A percentile compares a stretch with the other conserved stretches of the same genome.
Evolutionary conservation across 352 stramenopile genomes (phyloP).

Genomic region (Phytophthora cajani): DNA sequence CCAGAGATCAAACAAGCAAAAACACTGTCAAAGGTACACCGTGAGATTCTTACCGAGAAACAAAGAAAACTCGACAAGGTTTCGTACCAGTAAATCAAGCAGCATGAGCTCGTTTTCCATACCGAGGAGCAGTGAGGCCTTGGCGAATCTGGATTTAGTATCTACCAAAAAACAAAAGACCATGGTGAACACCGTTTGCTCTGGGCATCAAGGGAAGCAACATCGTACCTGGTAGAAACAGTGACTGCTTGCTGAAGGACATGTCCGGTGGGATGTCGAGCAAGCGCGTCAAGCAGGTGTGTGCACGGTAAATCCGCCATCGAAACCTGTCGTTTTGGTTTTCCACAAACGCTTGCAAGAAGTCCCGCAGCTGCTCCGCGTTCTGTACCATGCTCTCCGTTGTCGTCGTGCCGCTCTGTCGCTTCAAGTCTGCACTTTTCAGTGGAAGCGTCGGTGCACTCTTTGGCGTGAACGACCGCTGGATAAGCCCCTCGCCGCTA

Average conservation of each 20-base stretch:
- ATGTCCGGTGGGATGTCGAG: constrained; percentile 81
- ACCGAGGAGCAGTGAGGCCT: constrained; percentile 70
- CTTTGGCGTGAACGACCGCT: constrained; percentile 42
- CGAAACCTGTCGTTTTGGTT: constrained; percentile 81
- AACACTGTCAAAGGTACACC: constrained; percentile 52
- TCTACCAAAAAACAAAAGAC: constrained; percentile 36
- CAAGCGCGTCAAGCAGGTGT: constrained; percentile 72
- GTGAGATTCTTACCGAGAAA: constrained; percentile 11
- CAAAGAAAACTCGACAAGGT: background rate
- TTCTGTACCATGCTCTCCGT: constrained; percentile 67
- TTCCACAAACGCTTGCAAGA: constrained; percentile 87
- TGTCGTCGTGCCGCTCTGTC: constrained; percentile 17
- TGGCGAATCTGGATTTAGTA: constrained; percentile 55
- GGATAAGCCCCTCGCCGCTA: constrained; percentile 29
- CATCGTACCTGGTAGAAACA: constrained; percentile 65
- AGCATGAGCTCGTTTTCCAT: constrained; percentile 90
- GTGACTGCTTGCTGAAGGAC: constrained; percentile 65
- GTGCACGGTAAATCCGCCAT: constrained; percentile 83
- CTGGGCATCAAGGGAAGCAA: background rate
- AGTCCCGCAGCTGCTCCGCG: constrained; percentile 63
- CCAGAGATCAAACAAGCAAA: constrained; percentile 74
- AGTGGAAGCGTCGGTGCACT: constrained; percentile 20
- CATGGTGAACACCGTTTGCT: background rate
- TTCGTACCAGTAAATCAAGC: constrained; percentile 84
- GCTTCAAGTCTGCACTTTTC: constrained; percentile 29